Conservation (phyloP, 164 flowering plant species). For the Vitis rotundifolia region DNA sequence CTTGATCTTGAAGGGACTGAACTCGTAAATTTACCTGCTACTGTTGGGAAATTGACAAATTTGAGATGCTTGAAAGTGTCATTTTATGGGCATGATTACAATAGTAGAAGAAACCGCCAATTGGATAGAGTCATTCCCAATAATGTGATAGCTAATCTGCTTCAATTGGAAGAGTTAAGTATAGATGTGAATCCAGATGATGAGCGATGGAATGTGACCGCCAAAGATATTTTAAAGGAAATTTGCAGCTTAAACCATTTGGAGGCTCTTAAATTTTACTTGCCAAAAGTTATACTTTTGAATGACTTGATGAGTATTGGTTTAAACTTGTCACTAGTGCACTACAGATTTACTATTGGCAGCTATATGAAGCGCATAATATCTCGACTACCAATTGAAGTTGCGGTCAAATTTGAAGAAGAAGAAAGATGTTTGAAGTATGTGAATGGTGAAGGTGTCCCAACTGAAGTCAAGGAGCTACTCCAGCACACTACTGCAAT, state of each 20-base stretch:
- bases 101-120: not conserved
- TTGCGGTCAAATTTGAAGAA: not conserved
- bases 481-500: too few relatives aligned
- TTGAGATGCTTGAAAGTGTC: constrained; percentile 16
- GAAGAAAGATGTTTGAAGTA: not conserved
- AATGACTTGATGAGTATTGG: not conserved
- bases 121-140: not conserved
- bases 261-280: not conserved
- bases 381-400: not conserved
- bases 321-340: too few relatives aligned
- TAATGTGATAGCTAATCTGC: not conserved
- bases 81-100: not conserved
- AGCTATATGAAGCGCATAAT: too few relatives aligned
- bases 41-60: constrained; percentile 1
- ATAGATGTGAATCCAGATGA: not conserved
- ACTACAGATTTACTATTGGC: too few relatives aligned
- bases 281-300: not conserved
- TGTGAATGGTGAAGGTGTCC: too few relatives aligned
- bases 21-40: constrained; percentile 9
- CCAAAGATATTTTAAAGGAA: not conserved
- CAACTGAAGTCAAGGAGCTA: too few relatives aligned
- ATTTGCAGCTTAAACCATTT: not conserved
- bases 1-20: constrained; percentile 28
- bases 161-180: not conserved
- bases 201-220: not conserved